Evolutionary conservation across 2,329 filamentous ascomycete species (phyloP).

Genomic region (Fusarium sacchari): DNA sequence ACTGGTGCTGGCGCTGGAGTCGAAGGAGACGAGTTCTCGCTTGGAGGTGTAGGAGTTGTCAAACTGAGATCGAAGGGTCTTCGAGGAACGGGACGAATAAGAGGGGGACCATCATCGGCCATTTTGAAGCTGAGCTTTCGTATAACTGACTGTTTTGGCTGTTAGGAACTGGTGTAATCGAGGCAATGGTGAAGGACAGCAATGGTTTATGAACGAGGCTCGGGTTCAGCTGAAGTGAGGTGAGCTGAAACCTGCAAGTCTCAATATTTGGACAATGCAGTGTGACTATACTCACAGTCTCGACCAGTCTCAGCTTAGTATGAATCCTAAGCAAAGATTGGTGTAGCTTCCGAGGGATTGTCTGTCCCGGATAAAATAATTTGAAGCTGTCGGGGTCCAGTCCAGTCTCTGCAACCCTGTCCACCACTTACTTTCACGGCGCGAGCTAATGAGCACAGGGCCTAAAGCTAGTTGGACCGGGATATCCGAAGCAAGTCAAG

Average conservation of each 20-base stretch:
- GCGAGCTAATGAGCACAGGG: constrained; percentile 25
- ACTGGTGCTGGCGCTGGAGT: constrained; percentile 33
- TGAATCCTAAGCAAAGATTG: background rate
- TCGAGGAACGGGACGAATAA: constrained; percentile 76
- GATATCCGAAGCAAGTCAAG: constrained; percentile 24
- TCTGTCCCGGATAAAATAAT: background rate
- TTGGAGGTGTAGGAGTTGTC: constrained; percentile 57
- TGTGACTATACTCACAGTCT: constrained; percentile 31
- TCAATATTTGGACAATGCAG: constrained; percentile 12
- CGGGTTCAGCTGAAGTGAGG: constrained; percentile 5
- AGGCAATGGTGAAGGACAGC: background rate
- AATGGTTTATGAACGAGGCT: background rate
- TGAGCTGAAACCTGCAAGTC: constrained; percentile 21
- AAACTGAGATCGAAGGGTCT: constrained; percentile 74
- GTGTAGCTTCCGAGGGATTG: constrained; percentile 9
- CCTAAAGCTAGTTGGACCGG: constrained; percentile 28
- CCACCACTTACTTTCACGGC: constrained; percentile 7
- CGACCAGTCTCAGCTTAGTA: background rate
- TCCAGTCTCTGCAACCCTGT: constrained; percentile 21
- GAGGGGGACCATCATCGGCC: constrained; percentile 59
- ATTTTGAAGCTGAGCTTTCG: constrained; percentile 38
- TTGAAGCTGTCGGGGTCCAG: constrained; percentile 20
- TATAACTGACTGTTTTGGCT: background rate
- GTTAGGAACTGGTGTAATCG: background rate
- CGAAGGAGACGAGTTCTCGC: constrained; percentile 43